Evolutionary conservation across 2,329 filamentous ascomycete species (phyloP).

Genomic region (Trichophyton rubrum): DNA sequence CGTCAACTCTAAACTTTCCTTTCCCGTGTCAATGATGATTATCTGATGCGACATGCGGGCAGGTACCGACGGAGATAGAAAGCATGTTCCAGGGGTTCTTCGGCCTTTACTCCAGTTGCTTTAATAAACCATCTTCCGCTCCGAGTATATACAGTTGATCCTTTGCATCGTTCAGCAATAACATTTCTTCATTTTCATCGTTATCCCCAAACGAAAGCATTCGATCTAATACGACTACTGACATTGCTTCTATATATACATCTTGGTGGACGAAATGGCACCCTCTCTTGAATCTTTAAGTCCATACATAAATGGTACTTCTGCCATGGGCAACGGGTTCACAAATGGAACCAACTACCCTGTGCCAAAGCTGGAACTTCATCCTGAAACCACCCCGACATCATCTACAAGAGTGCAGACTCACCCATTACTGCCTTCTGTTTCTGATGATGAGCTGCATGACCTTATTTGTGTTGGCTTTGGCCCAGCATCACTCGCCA

Average conservation of each 20-base stretch:
- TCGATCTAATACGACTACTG: background rate
- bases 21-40: background rate
- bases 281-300: background rate
- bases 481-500: conserved; percentile 76
- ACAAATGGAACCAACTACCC: background rate
- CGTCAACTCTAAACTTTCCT: background rate
- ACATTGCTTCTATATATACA: background rate
- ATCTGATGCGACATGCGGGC: background rate
- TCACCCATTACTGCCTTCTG: conserved; percentile 34
- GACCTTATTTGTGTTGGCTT: conserved; percentile 89
- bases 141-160: background rate
- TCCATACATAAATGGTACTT: background rate
- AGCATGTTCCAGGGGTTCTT: background rate
- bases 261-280: background rate
- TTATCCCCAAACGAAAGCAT: background rate
- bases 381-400: background rate
- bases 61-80: background rate
- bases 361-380: background rate
- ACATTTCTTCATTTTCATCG: background rate
- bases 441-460: conserved; percentile 52
- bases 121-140: conserved; percentile 1
- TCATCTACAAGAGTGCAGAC: background rate
- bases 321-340: background rate
- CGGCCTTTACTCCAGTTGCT: background rate
- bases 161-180: background rate